Evolutionary conservation across 2,329 filamentous ascomycete genomes (phyloP), one percentile per base, ranked within the genome.

Genomic region (Metarhizium rileyi): DNA sequence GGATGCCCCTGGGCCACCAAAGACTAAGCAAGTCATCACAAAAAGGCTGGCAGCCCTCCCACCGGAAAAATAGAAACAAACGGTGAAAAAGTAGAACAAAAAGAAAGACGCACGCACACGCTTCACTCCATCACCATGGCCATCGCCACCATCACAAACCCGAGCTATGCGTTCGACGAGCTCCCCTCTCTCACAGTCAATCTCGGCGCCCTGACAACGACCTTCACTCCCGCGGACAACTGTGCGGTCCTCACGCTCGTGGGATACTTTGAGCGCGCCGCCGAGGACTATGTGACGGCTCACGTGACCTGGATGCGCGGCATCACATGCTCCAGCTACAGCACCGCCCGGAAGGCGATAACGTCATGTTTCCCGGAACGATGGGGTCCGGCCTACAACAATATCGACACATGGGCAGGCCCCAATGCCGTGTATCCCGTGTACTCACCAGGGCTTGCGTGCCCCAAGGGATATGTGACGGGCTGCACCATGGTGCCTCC

Each of bases 101-200:
- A 48, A 3, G 48, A 48, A 35, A 50, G 51, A 42, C 28, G 50
- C 10, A 12, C 45, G 26, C 9, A 27, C 14, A 20, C 45, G 26
- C 20, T 10, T 10, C 30, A 33, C 12, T 12, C 10, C 30, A 12
- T 14, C 30, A 33, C 12, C 30, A 33, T 33, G 30, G 12, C n/a
- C 35, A 38, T 20, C 18, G 35, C 3, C 35, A 20, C 6, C n/a
- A 10, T 20, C 35, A 14, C 18, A 14, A 16, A 5, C 10, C 30
- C 12, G 1, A 33, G 4, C 8, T 4, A 9, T 1, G 16, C 35
- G 35, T 4, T n/a, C 5, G 10, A 20, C 20, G n/a, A 25, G 20
- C 9, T 42, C 16, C 20, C 20, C 10, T 5, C 38, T 20, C 38
- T 42, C 4, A 42, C 38, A 4, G 20, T 42, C 38, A 42, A 42